Base-by-base conservation (phyloP, 2,329 filamentous ascomycete species). In the Cladosporium sp. region DNA sequence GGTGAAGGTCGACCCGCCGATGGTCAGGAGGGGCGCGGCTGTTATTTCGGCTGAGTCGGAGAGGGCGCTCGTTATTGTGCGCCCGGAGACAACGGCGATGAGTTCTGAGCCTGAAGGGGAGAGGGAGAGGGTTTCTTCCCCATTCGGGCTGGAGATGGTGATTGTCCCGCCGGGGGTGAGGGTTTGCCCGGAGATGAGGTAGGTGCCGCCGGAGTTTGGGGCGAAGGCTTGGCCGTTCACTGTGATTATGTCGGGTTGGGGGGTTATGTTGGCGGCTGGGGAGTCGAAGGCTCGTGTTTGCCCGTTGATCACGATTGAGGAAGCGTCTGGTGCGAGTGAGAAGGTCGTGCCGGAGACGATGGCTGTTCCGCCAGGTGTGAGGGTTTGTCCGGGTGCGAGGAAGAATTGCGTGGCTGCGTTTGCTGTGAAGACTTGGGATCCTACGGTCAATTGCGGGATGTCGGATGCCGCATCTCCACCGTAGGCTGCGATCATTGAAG, bases 361-460 rank as follows among this genome's bases (percentile, higher is more conserved):
- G 1, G 63, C 71, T 9, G 64, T 63, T 1, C 71, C 72, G 12
- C 73, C 65, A 7, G 66, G 63, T 4, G 60, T 63, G 38, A 68
- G 53, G 1, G 58, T 63, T 38, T 68, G 62, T 7, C 69, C 70
- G 2, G 70, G 64, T 1, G 54, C 67, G 4, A 76, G 55, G 42
- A 68, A 68, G 61, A 71, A 75, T 36, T 75, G 72, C 1, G 72
- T 74, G 3, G 71, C 71, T 29, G 72, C 71, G 56, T 75, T 74
- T 1, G 69, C 69, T 1, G 71, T 73, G 24, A 71, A 64, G 1
- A 64, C 68, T 2, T 64, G 59, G 0, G 63, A 64, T 11, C 71
- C 72, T 17, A 76, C 57, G 1, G 69, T 73, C 30, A 75, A 52
- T 7, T 73, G 51, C 7, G 61, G 60, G 6, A 64, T 63, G 40